Evolutionary conservation across 768 basidiomycete genomes (phyloP).

Genomic region (Pleurotus djamor): DNA sequence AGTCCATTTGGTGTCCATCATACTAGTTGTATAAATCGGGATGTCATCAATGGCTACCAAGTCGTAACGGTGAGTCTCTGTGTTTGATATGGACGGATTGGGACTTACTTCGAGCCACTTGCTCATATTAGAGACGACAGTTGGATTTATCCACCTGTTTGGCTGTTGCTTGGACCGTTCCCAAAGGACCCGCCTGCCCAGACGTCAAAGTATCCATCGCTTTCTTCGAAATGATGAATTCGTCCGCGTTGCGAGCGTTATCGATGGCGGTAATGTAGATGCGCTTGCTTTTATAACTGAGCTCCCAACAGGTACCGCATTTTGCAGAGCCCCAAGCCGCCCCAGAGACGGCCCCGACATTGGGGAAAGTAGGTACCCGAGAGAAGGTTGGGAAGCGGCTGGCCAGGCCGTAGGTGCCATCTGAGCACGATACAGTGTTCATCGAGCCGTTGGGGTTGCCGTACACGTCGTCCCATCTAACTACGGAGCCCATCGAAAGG

Average conservation of each 20-base stretch:
- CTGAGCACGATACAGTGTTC: conserved; percentile 38
- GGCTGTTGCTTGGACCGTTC: conserved; percentile 42
- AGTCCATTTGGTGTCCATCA: too few relatives aligned
- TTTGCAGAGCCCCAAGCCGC: conserved; percentile 45
- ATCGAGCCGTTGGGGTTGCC: conserved; percentile 41
- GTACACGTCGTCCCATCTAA: conserved; percentile 46
- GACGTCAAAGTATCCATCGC: conserved; percentile 56
- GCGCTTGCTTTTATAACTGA: conserved; percentile 41
- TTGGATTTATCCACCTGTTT: conserved; percentile 38
- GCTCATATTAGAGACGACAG: conserved; percentile 41
- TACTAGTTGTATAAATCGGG: too few relatives aligned
- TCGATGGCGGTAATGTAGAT: conserved; percentile 55
- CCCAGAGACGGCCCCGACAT: conserved; percentile 52
- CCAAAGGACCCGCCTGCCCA: conserved; percentile 41
- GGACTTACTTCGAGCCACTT: background rate
- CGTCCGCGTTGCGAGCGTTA: conserved; percentile 29
- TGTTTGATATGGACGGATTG: background rate
- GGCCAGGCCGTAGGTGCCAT: conserved; percentile 49
- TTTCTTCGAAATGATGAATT: conserved; percentile 45
- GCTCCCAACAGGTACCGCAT: conserved; percentile 61
- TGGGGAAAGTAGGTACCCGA: conserved; percentile 54
- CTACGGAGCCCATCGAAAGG: conserved; percentile 22
- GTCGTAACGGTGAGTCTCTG: background rate
- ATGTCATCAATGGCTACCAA: too few relatives aligned
- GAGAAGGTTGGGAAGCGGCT: conserved; percentile 48